Base-by-base conservation (phyloP, 164 flowering plant species). In the Piper longum region DNA sequence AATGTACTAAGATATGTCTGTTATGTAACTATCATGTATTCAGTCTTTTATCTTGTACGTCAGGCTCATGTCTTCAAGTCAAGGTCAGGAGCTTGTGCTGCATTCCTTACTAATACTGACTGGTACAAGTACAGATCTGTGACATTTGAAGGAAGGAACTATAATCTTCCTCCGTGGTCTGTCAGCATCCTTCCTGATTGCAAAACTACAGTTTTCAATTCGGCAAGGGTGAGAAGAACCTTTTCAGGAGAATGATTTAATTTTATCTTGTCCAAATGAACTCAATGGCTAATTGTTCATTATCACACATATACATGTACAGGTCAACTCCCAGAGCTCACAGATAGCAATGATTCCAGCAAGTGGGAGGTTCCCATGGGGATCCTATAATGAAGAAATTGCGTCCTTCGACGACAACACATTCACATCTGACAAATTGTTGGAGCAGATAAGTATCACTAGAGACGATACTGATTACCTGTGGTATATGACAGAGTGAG, bases 131-230 rank as follows among this genome's bases (percentile, higher is more conserved):
- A 73, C 0, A 85, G 70, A 16, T 84, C 66, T 66, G 85, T 89
- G 57, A 70, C 69, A 16, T 92, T 83, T 61, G 66, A 75, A 16
- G 79, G 78, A 62, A 14, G 14, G 63, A 77, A 72, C 41, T 92
- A 87, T 67, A 78, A 86, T 60, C 71, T 92, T 67, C 96, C 98
- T 56, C 85, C 90, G 59, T 87, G 92, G 91, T 91, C 98, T 8
- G 67, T 91, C 71, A 91, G 98, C 82, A 85, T 91, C 66, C 86
- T 91, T 16, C 98, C 98, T 17, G 96, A 88, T 78, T 91, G 98
- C 85, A 87, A 78, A 71, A 86, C 72, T 54, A 83, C 57, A 7
- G 85, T 81, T 70, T 85, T 71, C 76, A 92, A 92, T 80, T 87
- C 98, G 39, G 98, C 98, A 67, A 78, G 75, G 81, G 98, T 91